Conservation (phyloP, 169 alveolate species). For the Perkinsus marinus region DNA sequence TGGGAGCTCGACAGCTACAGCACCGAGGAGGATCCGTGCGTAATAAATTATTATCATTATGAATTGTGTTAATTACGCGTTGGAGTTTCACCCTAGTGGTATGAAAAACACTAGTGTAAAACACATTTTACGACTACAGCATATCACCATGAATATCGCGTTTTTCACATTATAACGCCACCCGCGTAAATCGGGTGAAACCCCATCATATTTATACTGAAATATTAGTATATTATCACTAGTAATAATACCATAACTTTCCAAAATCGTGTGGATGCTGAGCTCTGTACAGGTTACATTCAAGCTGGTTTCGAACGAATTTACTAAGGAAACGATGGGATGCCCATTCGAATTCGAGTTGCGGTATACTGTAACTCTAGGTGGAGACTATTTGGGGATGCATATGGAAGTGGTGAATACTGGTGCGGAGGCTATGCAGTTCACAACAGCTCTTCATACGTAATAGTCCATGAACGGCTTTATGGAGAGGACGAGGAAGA, state of each 20-base stretch:
- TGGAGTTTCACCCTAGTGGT: too few species aligned
- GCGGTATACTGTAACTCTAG: background rate
- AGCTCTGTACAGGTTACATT: background rate
- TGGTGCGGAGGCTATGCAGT: background rate
- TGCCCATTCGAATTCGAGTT: background rate
- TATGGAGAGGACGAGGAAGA: too few species aligned
- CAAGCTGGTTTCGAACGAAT: background rate
- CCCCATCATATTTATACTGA: too few species aligned
- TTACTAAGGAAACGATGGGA: background rate
- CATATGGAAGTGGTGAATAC: background rate
- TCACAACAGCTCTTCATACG: background rate
- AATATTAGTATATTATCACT: too few species aligned
- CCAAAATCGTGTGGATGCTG: background rate
- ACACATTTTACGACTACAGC: too few species aligned
- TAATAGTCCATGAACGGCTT: too few species aligned
- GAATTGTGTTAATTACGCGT: too few species aligned
- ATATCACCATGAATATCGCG: too few species aligned
- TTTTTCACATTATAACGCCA: too few species aligned
- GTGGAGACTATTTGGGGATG: background rate
- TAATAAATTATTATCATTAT: background rate
- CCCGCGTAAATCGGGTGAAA: too few species aligned
- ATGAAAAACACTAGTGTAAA: too few species aligned
- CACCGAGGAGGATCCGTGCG: background rate
- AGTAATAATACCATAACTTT: too few species aligned
- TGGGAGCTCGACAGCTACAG: background rate